Base-by-base conservation (phyloP, 768 basidiomycete genomes). In the Scleroderma citrinum region DNA sequence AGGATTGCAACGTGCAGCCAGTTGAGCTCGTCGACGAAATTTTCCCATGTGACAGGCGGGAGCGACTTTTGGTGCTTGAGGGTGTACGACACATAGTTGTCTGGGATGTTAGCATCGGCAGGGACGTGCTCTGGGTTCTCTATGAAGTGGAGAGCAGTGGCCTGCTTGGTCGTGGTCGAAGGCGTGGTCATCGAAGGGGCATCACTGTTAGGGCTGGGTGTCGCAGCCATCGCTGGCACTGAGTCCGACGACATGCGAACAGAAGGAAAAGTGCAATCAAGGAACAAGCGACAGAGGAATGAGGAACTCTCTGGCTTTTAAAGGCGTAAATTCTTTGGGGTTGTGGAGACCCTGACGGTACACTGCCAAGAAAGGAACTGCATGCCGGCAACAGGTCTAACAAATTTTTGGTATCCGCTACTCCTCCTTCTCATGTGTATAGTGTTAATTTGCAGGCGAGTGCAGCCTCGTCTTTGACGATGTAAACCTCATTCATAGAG, bases 1-100 rank as follows among this genome's bases (percentile, higher is more conserved):
- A 95, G 79, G 55, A 90, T 82, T 55, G 71, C 61, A 60, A 87
- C 76, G 58, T 79, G 85, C 58, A 93, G 75, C 80, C 83, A 94
- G 67, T 87, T 82, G 56, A 92, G 69, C 60, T 90, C 85, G 20
- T 70, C 70, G 58, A 66, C 54, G 47, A 78, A 62, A 59, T 83
- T 89, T 24, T 69, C 62, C 79, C 75, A 80, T 4, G 74, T 71
- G 54, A 90, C 69, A 1, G 86, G 86, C 0, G 87, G 87, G 11
- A 85, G 73, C 3, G 82, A 60, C 60, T 85, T 85, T 50, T 78
- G 74, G 30, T 78, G 82, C 57, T 77, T 79, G 60, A 91, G 75
- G 4, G 83, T 87, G 66, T 85, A 76, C 20, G 81, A 71, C 63
- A 91, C 87, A 59, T 90, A 91, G 73, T 91, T 89, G 68, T 89